phyloP scores from a whole-genome alignment of 495 filamentous ascomycete species.

The Penicillium paradoxum region DNA sequence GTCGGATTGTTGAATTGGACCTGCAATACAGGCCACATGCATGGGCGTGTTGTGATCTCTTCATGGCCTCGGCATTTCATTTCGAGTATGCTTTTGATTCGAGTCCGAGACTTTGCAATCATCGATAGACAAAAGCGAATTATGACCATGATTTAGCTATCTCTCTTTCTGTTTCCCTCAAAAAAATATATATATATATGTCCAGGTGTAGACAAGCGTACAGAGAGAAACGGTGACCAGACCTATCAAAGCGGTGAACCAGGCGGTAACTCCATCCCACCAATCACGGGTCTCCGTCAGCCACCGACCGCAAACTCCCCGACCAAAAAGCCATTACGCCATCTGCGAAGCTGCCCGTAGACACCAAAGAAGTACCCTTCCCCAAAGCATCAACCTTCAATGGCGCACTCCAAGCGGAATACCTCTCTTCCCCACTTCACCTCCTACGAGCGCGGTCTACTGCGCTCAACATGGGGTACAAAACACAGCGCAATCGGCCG shows the following conservation, averaged over 20 bases:
- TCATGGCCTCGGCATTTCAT: neutral
- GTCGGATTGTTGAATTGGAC: neutral
- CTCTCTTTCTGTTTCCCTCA: neutral
- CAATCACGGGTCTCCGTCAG: neutral
- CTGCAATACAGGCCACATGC: neutral
- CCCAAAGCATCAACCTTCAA: conserved; percentile 8
- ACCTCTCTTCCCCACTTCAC: conserved; percentile 96
- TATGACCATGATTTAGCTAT: conserved; percentile 5
- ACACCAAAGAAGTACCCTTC: neutral
- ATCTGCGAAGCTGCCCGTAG: conserved; percentile 2
- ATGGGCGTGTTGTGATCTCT: neutral
- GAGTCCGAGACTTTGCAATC: neutral
- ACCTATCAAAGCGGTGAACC: neutral
- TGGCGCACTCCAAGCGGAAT: conserved; percentile 74
- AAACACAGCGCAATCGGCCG: conserved; percentile 81
- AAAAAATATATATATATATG: neutral
- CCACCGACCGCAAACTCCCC: neutral
- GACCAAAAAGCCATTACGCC: conserved; percentile 3
- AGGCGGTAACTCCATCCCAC: neutral
- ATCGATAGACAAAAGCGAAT: conserved; percentile 11
- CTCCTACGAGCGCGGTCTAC: conserved; percentile 77
- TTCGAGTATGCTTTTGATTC: neutral
- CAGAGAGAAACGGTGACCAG: too few relatives aligned
- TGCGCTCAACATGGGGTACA: conserved; percentile 74
- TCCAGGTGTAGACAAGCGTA: neutral